Evolutionary conservation across 2,329 filamentous ascomycete genomes (phyloP), one percentile per base, ranked within the genome.

Genomic region (Penicillium italicum): DNA sequence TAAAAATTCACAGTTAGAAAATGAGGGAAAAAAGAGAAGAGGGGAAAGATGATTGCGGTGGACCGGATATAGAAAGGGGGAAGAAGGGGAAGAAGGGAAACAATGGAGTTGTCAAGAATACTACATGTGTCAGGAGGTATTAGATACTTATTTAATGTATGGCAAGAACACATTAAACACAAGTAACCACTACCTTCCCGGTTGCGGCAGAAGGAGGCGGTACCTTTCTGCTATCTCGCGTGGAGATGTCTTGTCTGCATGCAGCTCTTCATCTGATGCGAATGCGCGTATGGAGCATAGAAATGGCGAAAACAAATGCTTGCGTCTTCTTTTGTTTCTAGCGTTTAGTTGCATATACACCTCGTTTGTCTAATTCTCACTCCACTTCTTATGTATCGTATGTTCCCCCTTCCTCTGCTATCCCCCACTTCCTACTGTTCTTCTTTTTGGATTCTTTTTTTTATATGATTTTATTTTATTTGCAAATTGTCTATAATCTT

Each of bases 311-410:
- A 61, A 63, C 55, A 9, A 42, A 65, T 62, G 62, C 57, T 57
- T 61, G 62, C 62, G 60, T 64, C 52, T 51, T 34, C n/a, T 41
- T 52, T 53, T 33, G 24, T 50, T 36, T 36, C 42, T 56, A 36
- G 24, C 34, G 43, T 45, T 47, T 63, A 56, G 38, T 55, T 53
- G 50, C 50, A 56, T 56, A 45, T 47, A 50, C 36, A 50, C 36
- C 2, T 36, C 26, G 34, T 46, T 49, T 59, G 56, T 59, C 57
- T 57, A 56, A 55, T 58, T 57, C 53, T 40, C 28, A 24, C 34
- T 34, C 38, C 48, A 43, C 36, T 52, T 59, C 53, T 66, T 63
- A 67, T 67, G 59, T 66, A 66, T 58, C 61, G 56, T 54, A 61
- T 40, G 41, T 52, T 57, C 34, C 54, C 61, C 56, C 58, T 61